Base-by-base conservation (phyloP, 257 asterid species). In the Prunella vulgaris region DNA sequence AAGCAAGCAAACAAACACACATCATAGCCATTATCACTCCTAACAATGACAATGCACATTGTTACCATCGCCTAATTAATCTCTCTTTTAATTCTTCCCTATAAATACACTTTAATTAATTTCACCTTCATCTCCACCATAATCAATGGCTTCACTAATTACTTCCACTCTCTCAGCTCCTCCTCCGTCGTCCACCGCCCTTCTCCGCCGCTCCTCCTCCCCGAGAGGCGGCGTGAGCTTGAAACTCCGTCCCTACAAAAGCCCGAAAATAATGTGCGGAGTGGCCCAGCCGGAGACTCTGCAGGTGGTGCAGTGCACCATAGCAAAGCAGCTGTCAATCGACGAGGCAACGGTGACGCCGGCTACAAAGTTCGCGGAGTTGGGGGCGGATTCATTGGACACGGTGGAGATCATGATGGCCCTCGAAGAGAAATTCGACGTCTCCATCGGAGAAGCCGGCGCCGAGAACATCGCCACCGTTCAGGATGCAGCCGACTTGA, bases 351-450 rank as follows among this genome's bases (percentile, higher is more conserved):
- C 66, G 13, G 88, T 86, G 63, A 57, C 78, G 35, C 78, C 85
- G 1, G 68, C 79, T 17, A 81, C 88, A 9, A 86, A 81, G 49
- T 83, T 86, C 68, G 77, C 71, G 0, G 88, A 86, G 9, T 59
- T 86, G 63, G 92, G 92, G 28, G 92, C 85, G 3, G 88, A 86
- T 75, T 86, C 92, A 0, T 60, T 83, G 64, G 88, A 85, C 81
- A 85, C 88, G 40, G 91, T 84, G 58, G 92, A 83, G 77, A 84
- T 86, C 60, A 74, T 86, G 89, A 81, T 86, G 87, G 82, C 86
- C 1, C 58, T 86, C 24, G 92, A 86, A 35, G 87, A 82, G 72
- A 82, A 78, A 28, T 83, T 86, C 67, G 78, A 67, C 30, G 92
- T 83, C 14, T 80, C 88, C 24, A 74, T 86, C 44, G 88, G 88